Percentiles rank a stretch among this genome's conserved stretches.
Evolutionary conservation across 1,284 basidiomycete genomes (phyloP).

Genomic region (Boletus sp.): DNA sequence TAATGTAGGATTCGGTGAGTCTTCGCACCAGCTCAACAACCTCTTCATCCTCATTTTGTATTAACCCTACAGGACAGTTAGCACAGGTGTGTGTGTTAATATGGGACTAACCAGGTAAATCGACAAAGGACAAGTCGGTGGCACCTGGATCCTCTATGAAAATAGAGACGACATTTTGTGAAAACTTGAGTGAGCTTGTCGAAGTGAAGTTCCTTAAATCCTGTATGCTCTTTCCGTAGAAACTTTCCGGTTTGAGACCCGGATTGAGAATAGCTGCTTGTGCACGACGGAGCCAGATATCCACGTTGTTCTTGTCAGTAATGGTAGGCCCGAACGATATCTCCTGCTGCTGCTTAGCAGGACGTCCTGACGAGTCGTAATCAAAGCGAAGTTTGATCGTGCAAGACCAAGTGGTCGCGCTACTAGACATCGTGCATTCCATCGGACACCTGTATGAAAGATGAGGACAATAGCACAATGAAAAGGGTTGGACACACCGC

Average conservation of each 20-base stretch:
- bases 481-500: constrained; percentile 33
- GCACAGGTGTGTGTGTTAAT: background rate
- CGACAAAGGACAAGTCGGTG: constrained; percentile 47
- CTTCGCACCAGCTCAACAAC: constrained; percentile 44
- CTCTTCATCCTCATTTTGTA: constrained; percentile 47
- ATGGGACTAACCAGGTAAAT: constrained; percentile 42
- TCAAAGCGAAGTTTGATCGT: constrained; percentile 44
- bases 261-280: constrained; percentile 58
- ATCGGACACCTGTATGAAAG: constrained; percentile 46
- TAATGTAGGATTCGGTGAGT: constrained; percentile 46
- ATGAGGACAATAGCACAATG: background rate
- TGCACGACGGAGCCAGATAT: constrained; percentile 53
- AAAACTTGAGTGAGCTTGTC: constrained; percentile 41
- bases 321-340: constrained; percentile 39
- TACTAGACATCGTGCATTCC: constrained; percentile 49
- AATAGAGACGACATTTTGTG: constrained; percentile 51
- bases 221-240: constrained; percentile 32
- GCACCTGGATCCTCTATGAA: constrained; percentile 43
- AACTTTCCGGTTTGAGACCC: constrained; percentile 28
- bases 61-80: constrained; percentile 40
- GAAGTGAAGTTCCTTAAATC: constrained; percentile 30
- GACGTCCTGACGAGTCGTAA: constrained; percentile 32
- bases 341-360: constrained; percentile 14
- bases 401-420: constrained; percentile 46
- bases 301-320: constrained; percentile 40